Conservation (phyloP, 192 early-diverging fungal species). For the Backusella circina region DNA sequence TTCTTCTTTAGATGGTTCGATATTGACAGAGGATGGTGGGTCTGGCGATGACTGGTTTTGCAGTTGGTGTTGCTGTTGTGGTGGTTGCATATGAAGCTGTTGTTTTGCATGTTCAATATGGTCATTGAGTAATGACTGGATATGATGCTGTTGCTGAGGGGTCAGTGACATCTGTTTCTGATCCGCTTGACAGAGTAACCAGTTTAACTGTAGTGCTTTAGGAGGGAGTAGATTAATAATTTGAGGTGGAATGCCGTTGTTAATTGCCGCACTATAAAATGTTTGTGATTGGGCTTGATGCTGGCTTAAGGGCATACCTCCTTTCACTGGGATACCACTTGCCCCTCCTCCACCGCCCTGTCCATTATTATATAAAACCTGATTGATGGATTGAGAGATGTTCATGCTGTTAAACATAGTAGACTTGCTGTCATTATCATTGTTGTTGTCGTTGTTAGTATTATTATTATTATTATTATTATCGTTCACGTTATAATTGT, state of each 20-base stretch:
- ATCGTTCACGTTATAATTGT: neutral
- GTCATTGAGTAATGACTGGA: constrained; percentile 20
- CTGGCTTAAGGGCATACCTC: neutral
- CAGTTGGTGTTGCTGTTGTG: constrained; percentile 1
- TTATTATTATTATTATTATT: neutral
- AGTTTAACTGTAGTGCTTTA: constrained; percentile 26
- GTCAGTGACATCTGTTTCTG: constrained; percentile 9
- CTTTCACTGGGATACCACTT: constrained; percentile 5
- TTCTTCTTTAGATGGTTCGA: neutral
- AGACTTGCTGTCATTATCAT: neutral
- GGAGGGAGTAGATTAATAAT: constrained; percentile 24
- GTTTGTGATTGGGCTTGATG: constrained; percentile 16
- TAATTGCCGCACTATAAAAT: constrained; percentile 22
- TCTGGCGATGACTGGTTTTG: neutral
- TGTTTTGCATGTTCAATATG: constrained; percentile 16
- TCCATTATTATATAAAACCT: neutral
- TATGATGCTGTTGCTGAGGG: constrained; percentile 28
- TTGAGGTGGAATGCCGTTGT: constrained; percentile 20
- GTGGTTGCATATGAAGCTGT: constrained; percentile 11
- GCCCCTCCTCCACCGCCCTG: neutral
- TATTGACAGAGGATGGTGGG: neutral
- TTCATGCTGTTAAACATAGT: neutral
- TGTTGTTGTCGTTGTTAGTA: neutral
- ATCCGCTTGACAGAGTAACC: constrained; percentile 23
- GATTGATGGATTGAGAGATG: neutral